A percentile compares a stretch with the other conserved stretches of the same genome.
These are phyloP conservation scores for Populus davidiana DNA, from an alignment of 345 rosid species.

Conservation along the genomic window DNA sequence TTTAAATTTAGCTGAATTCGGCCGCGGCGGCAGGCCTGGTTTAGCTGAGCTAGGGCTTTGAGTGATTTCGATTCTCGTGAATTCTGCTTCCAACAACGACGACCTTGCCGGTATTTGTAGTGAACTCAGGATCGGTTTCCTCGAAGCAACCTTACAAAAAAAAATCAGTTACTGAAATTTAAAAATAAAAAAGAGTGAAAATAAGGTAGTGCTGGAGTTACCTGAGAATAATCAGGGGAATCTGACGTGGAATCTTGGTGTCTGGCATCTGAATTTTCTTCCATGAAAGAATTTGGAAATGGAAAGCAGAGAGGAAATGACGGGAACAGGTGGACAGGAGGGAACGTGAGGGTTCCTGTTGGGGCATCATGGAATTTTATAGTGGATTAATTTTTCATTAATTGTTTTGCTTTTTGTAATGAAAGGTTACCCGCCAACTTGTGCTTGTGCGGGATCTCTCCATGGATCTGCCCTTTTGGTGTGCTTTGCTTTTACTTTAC, in stretches of 20 bases:
- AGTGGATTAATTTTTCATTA: background rate
- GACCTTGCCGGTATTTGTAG: constrained; percentile 32
- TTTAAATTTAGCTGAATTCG: constrained; percentile 45
- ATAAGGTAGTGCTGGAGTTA: background rate
- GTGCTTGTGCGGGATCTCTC: background rate
- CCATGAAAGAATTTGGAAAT: background rate
- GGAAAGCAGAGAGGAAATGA: background rate
- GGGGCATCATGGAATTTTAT: background rate
- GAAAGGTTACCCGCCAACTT: background rate
- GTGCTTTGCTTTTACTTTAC: background rate
- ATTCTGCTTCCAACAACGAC: constrained; percentile 32
- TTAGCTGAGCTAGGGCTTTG: constrained; percentile 38
- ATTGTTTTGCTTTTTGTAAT: background rate
- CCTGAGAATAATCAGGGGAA: background rate
- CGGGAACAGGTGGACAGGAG: background rate
- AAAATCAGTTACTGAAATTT: background rate
- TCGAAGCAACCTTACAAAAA: background rate
- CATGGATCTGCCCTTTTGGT: background rate
- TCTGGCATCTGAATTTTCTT: background rate
- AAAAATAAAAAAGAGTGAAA: background rate
- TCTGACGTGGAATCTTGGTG: background rate
- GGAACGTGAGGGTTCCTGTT: background rate
- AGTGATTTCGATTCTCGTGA: constrained; percentile 24
- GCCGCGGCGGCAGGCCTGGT: constrained; percentile 46
- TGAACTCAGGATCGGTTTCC: background rate